Conservation (phyloP, 2,329 filamentous ascomycete species). For the Diaporthe vaccinii region DNA sequence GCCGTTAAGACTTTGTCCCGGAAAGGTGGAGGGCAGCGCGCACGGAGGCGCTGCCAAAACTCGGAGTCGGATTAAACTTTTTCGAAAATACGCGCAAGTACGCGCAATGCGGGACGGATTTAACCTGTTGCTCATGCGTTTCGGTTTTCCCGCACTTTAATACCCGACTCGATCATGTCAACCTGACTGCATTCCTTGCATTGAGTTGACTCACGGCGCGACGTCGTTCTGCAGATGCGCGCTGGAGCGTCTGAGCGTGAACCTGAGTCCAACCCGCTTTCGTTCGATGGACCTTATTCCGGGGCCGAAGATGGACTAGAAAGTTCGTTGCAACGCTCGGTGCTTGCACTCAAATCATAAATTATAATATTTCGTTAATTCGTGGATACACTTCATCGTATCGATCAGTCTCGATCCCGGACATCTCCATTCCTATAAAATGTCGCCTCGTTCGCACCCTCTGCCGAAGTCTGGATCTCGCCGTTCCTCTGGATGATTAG, state of each 20-base stretch:
- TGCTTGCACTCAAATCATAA: neutral
- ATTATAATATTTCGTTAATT: conserved; percentile 8
- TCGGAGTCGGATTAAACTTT: conserved; percentile 19
- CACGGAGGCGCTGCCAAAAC: neutral
- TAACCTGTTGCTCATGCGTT: conserved; percentile 1
- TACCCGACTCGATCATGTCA: neutral
- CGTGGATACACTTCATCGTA: neutral
- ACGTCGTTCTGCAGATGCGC: neutral
- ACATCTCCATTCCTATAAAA: neutral
- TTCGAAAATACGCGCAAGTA: neutral
- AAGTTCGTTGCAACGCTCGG: neutral
- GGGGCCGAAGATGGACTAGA: neutral
- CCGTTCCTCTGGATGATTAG: conserved; percentile 25
- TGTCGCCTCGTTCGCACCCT: neutral
- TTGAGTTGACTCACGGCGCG: neutral
- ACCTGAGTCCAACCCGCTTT: neutral
- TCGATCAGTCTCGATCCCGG: neutral
- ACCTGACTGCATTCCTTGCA: neutral
- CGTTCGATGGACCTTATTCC: neutral
- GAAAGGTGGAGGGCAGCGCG: conserved; percentile 17
- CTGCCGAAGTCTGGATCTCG: neutral
- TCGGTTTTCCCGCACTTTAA: neutral
- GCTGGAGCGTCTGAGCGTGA: neutral
- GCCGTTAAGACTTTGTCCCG: conserved; percentile 10
- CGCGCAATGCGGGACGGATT: conserved; percentile 22